Conservation (phyloP, 148 eudicot genomes). For the Drosera capensis region DNA sequence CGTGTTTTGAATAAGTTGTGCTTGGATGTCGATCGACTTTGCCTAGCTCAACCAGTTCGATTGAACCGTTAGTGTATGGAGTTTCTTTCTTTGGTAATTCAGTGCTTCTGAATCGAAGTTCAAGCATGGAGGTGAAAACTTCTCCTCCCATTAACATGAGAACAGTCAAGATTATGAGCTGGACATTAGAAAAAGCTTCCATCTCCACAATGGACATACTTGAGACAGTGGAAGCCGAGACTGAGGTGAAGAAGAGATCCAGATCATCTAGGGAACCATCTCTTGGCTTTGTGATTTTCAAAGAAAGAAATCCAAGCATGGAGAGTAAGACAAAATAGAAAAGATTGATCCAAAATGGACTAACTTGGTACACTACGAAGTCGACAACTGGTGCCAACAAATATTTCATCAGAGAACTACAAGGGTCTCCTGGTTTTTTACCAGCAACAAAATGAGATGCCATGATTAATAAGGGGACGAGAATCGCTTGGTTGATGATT, state of each 20-base stretch:
- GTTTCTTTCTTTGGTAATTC: too few relatives aligned
- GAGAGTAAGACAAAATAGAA: slow-evolving; percentile 17
- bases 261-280: slow-evolving; percentile 1
- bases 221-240: slow-evolving; percentile 38
- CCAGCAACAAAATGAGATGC: too few relatives aligned
- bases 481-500: too few relatives aligned
- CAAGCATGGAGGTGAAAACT: slow-evolving; percentile 28
- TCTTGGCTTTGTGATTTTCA: slow-evolving; percentile 17
- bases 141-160: slow-evolving; percentile 47
- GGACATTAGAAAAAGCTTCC: slow-evolving; percentile 50
- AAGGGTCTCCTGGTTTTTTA: too few relatives aligned
- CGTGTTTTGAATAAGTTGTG: slow-evolving; percentile 1
- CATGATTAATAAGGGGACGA: too few relatives aligned
- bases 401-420: background rate
- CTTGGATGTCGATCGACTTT: background rate
- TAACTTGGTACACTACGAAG: slow-evolving; percentile 5
- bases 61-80: too few relatives aligned
- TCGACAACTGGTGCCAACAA: slow-evolving; percentile 1
- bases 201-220: slow-evolving; percentile 56
- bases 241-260: slow-evolving; percentile 33
- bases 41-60: slow-evolving; percentile 5
- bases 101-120: slow-evolving; percentile 17
- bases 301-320: slow-evolving; percentile 15
- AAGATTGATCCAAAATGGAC: slow-evolving; percentile 22
- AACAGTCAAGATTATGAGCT: slow-evolving; percentile 27